Evolutionary conservation across 2,329 filamentous ascomycete genomes (phyloP).

Genomic region (Paradendryphiella salina): DNA sequence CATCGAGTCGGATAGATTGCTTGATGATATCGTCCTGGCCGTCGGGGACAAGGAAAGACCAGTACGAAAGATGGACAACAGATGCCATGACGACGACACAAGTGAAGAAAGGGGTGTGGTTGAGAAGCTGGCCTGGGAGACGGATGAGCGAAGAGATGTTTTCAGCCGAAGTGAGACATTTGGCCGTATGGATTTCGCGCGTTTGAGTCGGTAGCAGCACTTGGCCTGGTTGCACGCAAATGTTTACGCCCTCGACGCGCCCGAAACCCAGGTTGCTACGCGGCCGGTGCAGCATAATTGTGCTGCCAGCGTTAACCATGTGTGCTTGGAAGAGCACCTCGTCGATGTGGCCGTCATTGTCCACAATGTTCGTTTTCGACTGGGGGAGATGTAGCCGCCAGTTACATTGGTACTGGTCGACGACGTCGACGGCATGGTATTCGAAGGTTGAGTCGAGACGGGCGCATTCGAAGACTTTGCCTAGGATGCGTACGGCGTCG

Average conservation of each 20-base stretch:
- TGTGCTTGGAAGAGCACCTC: conserved; percentile 91
- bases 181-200: conserved; percentile 70
- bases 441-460: conserved; percentile 43
- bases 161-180: conserved; percentile 77
- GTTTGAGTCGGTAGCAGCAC: conserved; percentile 56
- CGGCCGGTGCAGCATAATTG: conserved; percentile 51
- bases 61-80: conserved; percentile 64
- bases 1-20: conserved; percentile 77
- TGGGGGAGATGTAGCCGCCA: conserved; percentile 80
- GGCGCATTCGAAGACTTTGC: conserved; percentile 66
- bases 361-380: conserved; percentile 69
- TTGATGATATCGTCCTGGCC: conserved; percentile 68
- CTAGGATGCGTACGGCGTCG: conserved; percentile 76
- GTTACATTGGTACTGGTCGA: conserved; percentile 67
- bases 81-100: conserved; percentile 48
- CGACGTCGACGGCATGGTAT: conserved; percentile 55
- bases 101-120: conserved; percentile 61
- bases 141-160: conserved; percentile 75
- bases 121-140: conserved; percentile 70
- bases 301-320: conserved; percentile 64
- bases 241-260: conserved; percentile 53
- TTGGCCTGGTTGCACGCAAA: conserved; percentile 64
- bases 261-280: conserved; percentile 46
- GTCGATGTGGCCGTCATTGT: conserved; percentile 69
- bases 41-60: conserved; percentile 58